Base-by-base conservation (phyloP, 257 asterid species). In the Salvia splendens region DNA sequence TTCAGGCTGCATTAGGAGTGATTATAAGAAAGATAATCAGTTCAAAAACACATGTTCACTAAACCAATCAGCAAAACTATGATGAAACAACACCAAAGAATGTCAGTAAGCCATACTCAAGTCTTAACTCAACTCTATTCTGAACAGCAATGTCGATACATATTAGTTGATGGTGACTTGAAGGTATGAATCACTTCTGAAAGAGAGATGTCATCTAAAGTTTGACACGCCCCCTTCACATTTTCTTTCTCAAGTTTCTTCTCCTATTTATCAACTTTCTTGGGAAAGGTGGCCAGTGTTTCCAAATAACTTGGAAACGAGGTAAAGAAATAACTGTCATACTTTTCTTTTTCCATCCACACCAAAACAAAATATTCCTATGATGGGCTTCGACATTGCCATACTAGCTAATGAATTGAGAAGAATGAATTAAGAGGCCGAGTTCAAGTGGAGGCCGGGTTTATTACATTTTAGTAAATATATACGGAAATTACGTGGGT, bases 1-100 rank as follows among this genome's bases (percentile, higher is more conserved):
- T 68, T 94, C 99, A 33, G 95, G 92, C 99, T 94, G 82, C 75
- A 77, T 69, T 5, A 15, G 62, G 47, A 38, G 73, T 47, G 16
- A 16, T 46, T 65, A 50, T 41, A 32, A 33, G 46, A 17, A 51
- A 14, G 28, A 24, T 28, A 61, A 46, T 20, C 61, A 62, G 48
- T 16, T 64, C 14, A 61, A 7, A 15, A 66, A 73, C 12, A 58
- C 50, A 42, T 59, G 12, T 67, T 17, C 62, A 50, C 63, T 17
- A 52, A 24, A 54, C 20, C 49, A 24, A 24, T 24, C 49, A 5
- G 58, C 48, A 68, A 40, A 65, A 69, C 20, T 33, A 61, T 65
- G 60, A 60, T 47, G 16, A 59, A 24, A n/a, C 1, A 54, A 48
- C 40, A 66, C 17, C 46, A 59, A 24, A 55, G 46, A 53, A 24